Conservation (phyloP, 176 grass and related monocot genomes). For the Oryza meridionalis region DNA sequence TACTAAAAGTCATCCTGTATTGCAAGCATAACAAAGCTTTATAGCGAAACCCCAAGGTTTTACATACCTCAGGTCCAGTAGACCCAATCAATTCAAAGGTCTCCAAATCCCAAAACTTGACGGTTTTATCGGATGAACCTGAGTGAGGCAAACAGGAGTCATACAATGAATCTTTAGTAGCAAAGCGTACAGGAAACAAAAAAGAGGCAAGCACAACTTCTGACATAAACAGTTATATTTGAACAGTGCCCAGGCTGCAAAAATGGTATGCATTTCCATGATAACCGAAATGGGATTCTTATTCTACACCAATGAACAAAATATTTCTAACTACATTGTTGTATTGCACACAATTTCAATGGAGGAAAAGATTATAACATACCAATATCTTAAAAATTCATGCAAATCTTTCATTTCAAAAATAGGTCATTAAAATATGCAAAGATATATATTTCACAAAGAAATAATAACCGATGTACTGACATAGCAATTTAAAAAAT, state of each 20-base stretch:
- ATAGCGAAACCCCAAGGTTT: conserved; percentile 5
- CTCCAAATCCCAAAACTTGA: conserved; percentile 99
- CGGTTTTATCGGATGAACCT: conserved; percentile 95
- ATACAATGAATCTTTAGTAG: conserved; percentile 33
- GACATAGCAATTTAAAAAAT: conserved; percentile 2
- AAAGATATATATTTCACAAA: conserved; percentile 3
- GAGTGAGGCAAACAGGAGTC: conserved; percentile 39
- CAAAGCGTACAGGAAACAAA: not conserved
- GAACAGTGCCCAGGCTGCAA: not conserved
- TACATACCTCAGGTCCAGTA: conserved; percentile 83
- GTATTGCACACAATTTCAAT: conserved; percentile 17
- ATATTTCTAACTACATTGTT: conserved; percentile 8
- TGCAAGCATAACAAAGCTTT: not conserved
- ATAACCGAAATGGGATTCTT: conserved; percentile 22
- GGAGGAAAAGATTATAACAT: not conserved
- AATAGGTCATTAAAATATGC: not conserved
- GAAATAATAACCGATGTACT: conserved; percentile 14
- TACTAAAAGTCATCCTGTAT: not conserved
- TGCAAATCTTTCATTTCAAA: not conserved
- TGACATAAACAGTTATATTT: conserved; percentile 18
- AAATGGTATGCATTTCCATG: not conserved
- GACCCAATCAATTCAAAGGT: conserved; percentile 97
- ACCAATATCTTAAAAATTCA: conserved; percentile 4
- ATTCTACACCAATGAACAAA: conserved; percentile 2
- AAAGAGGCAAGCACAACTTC: conserved; percentile 27